phyloP scores from a whole-genome alignment of 2,329 filamentous ascomycete genomes.

The Colletotrichum coccodes region DNA sequence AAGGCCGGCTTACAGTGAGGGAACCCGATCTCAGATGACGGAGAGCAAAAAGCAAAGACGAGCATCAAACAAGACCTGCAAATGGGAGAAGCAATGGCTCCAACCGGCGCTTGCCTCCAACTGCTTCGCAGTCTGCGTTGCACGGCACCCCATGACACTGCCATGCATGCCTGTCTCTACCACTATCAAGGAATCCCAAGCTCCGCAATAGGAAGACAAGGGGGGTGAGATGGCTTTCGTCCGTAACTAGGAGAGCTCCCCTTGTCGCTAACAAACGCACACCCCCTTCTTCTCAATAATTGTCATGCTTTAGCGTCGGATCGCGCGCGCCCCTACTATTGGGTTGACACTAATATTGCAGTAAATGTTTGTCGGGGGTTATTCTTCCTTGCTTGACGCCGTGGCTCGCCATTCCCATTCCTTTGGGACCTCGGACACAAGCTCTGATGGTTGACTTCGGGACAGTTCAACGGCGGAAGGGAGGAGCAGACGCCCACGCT shows the following conservation, averaged over 20 bases:
- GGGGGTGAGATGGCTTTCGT: conserved; percentile 14
- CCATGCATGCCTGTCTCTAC: conserved; percentile 3
- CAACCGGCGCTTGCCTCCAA: background rate
- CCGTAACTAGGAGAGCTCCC: conserved; percentile 14
- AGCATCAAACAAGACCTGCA: background rate
- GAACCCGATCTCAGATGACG: conserved; percentile 4
- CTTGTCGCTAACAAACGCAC: background rate
- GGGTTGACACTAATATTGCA: conserved; percentile 10
- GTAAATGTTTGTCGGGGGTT: background rate
- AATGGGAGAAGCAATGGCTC: background rate
- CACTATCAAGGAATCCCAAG: background rate
- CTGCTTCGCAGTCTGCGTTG: background rate
- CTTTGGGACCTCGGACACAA: conserved; percentile 9
- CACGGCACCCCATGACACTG: background rate
- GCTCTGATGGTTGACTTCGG: background rate
- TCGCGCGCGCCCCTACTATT: background rate
- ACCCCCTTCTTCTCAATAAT: conserved; percentile 4
- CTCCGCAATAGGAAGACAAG: conserved; percentile 1
- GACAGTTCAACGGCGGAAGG: background rate
- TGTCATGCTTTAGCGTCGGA: background rate
- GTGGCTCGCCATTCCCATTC: conserved; percentile 17
- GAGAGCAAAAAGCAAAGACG: background rate
- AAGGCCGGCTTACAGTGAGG: background rate
- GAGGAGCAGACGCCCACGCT: background rate
- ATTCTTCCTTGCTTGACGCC: background rate